Evolutionary conservation across 2,329 filamentous ascomycete species (phyloP), one percentile per base, ranked within the genome.

Genomic region (Hypoxylon rubiginosum): DNA sequence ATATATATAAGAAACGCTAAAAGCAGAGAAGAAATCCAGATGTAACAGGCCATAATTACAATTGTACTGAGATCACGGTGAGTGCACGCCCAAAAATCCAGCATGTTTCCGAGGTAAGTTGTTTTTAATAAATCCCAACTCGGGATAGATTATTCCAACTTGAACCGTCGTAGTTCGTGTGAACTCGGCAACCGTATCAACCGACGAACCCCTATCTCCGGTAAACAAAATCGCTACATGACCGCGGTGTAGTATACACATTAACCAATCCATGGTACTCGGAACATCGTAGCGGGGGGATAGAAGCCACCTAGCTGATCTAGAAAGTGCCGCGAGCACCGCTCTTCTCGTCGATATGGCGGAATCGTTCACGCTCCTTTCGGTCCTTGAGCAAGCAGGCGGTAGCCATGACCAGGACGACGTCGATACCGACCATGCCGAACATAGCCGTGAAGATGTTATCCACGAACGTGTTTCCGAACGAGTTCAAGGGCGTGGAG

Each of bases 301-400:
- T 34, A 59, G 30, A 28, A 39, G 46, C 46, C 56, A 50, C 51
- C 36, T 24, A 45, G n/a, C 46, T 53, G 30, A 30, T 60, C 75
- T 81, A 86, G 76, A 86, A 86, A 32, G 82, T 79, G 55, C 84
- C 79, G 66, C 78, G 79, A 69, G 81, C 80, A 56, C 89, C 88
- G 68, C 80, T 87, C 87, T 96, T 96, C 84, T 93, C 89, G 75
- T 95, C 92, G 74, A 96, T 94, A 75, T 92, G 86, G 64, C 89
- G 87, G 81, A 93, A 96, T 64, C 92, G 85, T 79, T 92, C 89
- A 74, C 88, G 88, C 82, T 96, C 92, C 80, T 91, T 92, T 75
- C 92, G 89, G 73, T 93, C 90, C 84, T 94, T 94, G 73, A 93
- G 83, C 48, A 96, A 83, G 79, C 93, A 93, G 30, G 91, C 90